Evolutionary conservation across 306 rosid genomes (phyloP).

Genomic region (Hippophae tibetana): DNA sequence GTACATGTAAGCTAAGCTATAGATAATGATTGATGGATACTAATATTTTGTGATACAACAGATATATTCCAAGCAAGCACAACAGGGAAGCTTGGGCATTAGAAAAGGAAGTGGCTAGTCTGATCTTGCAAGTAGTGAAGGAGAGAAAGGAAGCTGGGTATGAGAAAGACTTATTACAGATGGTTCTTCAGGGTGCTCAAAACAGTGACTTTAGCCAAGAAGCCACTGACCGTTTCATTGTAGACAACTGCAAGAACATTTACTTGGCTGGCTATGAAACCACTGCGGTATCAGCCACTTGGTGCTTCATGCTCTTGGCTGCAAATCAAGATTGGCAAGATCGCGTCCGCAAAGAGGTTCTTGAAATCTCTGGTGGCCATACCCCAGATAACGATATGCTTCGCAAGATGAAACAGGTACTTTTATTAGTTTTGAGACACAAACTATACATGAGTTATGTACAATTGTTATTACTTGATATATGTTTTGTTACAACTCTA

Average conservation of each 20-base stretch:
- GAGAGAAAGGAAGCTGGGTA: not conserved
- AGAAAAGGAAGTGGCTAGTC: conserved; percentile 28
- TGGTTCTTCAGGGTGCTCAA: conserved; percentile 49
- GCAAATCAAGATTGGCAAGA: conserved; percentile 24
- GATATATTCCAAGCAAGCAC: conserved; percentile 38
- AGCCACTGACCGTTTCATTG: conserved; percentile 28
- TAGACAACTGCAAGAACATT: conserved; percentile 26
- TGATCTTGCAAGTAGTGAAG: conserved; percentile 16
- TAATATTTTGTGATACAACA: not conserved
- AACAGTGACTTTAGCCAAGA: conserved; percentile 11
- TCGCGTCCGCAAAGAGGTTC: conserved; percentile 11
- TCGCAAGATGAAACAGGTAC: conserved; percentile 16
- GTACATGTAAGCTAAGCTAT: not conserved
- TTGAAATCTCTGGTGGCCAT: conserved; percentile 4
- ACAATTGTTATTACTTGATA: no score
- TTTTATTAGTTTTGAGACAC: not conserved
- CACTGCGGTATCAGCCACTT: conserved; percentile 9
- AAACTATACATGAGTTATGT: no score
- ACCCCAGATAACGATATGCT: conserved; percentile 6
- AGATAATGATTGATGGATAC: not conserved
- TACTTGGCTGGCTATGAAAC: conserved; percentile 24
- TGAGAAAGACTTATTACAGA: conserved; percentile 46
- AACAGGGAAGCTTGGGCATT: conserved; percentile 32
- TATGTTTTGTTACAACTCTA: no score
- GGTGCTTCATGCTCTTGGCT: conserved; percentile 25